Base-by-base conservation (phyloP, 1,284 basidiomycete species). In the Trichosporon sp. region DNA sequence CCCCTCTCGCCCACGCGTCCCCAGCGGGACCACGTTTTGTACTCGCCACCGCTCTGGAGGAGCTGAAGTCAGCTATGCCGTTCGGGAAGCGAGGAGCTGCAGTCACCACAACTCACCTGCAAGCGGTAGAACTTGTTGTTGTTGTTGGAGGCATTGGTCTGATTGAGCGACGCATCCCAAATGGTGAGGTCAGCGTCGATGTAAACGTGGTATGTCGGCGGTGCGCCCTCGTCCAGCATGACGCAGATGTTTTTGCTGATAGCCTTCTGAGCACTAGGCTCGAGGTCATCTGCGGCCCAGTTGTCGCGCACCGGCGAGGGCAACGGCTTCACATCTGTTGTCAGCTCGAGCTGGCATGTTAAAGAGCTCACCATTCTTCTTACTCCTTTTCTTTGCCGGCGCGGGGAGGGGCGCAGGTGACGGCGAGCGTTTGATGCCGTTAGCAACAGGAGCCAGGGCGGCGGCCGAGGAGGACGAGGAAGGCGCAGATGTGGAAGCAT, bases 91-190 rank as follows among this genome's bases (percentile, higher is more conserved):
- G n/a, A n/a, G n/a, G n/a, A n/a, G n/a, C n/a, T n/a, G 4, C 13
- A 29, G 32, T 8, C 4, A 3, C 8, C 0, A 0, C 1, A 2
- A 62, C 65, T 29, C 27, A 66, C 65, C 61, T 69, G 68, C 23
- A 69, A 33, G 21, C 65, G 65, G 60, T 69, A 69, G 29, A 67
- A 86, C 86, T 87, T 87, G 79, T 88, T 87, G 67, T 85, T 85
- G 76, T 87, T 85, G 65, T 82, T 83, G 37, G 81, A 82, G 21
- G 87, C 81, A 69, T 88, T 83, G 1, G 87, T 88, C 75, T 88
- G 87, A 74, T 88, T 88, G 63, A 88, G 82, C 82, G 86, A 87
- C n/a, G 85, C 86, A 72, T 88, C 87, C 84, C 84, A 88, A 13
- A 86, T 82, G 31, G 75, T 70, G 14, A 79, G 81, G 49, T 84